Base-by-base conservation (phyloP, 176 grass and related monocot species). In the Zoysia japonica region DNA sequence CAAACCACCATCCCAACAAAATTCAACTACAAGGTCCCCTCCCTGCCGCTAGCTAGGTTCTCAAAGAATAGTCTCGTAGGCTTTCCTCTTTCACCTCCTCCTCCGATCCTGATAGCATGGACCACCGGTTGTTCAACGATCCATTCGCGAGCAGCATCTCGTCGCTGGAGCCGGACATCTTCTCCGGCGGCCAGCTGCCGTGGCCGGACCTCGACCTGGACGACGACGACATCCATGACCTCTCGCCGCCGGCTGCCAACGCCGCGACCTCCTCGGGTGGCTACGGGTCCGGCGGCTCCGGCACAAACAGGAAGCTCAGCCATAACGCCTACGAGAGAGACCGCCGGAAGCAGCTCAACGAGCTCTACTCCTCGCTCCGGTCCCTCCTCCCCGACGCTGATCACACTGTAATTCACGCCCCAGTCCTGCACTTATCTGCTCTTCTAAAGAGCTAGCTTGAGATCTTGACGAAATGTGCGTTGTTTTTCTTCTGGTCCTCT, bases 271-370 rank as follows among this genome's bases (percentile, higher is more conserved):
- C 85, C 16, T 90, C 91, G 0, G 73, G 79, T 2, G 73, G 76
- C 10, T 75, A 61, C 16, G 75, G 85, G 47, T 87, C 75, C 0
- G 86, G 69, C 19, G 69, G 86, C 8, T 74, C 69, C 45, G 62
- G 86, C 40, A 80, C 74, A 11, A 75, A 88, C 80, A 84, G 85
- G 69, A 97, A 97, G 85, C 65, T 81, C 74, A 90, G 19, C 88
- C 94, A 97, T 69, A 99, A 93, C 85, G 96, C 96, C 15, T 95
- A 95, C 60, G 96, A 95, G 75, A 90, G 96, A 65, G 92, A 93
- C 78, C 88, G 90, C 45, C 79, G 96, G 67, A 98, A 95, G 88
- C 91, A 98, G 88, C 88, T 98, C 71, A 98, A 98, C 63, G 82
- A 40, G 45, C 78, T 93, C 56, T 98, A 95, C 83, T 93, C 83